Base-by-base conservation (phyloP, 805 yeast genomes). In the Lachancea dasiensis region DNA sequence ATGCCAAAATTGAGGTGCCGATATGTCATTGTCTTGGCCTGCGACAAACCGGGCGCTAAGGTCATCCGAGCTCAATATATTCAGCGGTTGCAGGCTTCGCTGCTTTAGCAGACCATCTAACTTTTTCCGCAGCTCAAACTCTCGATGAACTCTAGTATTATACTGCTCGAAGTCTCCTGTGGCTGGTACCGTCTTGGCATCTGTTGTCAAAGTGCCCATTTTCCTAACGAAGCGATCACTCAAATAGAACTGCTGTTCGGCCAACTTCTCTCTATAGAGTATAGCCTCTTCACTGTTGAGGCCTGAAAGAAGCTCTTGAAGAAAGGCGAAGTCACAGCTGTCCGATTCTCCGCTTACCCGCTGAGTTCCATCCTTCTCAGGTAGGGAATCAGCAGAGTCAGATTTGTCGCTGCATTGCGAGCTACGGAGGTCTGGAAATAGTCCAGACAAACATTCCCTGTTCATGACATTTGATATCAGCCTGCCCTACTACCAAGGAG, bases 131-230 rank as follows among this genome's bases (percentile, higher is more conserved):
- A 64, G 34, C 21, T 48, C 45, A 8, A 54, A 55, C 32, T 65
- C 70, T 34, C 50, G 42, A 27, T 54, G 53, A 1, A 65, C 58
- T 47, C 56, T 55, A n/a, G 43, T 31, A 33, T 65, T 63, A 41
- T 64, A 66, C 4, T 40, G 39, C 7, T 50, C 54, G 37, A 65
- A 66, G 42, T 65, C 70, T 24, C 23, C 36, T 17, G 6, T n/a
- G 27, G 14, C 44, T 34, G 21, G 22, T 3, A 10, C 18, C 2
- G 15, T 13, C 13, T 14, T 6, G n/a, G 34, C 16, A n/a, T 40
- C n/a, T 16, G 20, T n/a, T 2, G 3, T 10, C 17, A 21, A 31
- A 29, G 28, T 34, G 16, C 39, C 39, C 31, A 36, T 36, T 26
- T 44, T 47, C 25, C 35, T 36, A 3, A 31, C 38, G 36, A 48